Conservation (phyloP, 768 basidiomycete genomes). For the Psilocybe tampanensis region DNA sequence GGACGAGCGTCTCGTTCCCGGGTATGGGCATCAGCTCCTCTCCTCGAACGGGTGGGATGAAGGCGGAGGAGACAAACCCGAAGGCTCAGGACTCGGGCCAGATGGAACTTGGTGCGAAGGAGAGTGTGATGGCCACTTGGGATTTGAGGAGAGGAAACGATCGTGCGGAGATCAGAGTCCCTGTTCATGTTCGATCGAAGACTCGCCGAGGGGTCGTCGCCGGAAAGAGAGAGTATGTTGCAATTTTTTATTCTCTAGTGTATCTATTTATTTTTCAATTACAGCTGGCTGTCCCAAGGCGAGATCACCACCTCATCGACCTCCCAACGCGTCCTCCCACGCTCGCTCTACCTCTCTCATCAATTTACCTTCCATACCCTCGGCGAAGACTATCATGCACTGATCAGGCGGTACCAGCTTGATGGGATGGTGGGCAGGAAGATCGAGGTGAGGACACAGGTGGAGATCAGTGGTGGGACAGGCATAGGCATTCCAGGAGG, state of each 20-base stretch:
- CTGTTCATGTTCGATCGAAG: slow-evolving; percentile 6
- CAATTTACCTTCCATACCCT: slow-evolving; percentile 83
- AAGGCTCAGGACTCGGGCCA: too few relatives aligned
- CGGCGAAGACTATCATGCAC: slow-evolving; percentile 77
- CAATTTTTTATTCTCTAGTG: slow-evolving; percentile 2
- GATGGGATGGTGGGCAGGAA: slow-evolving; percentile 45
- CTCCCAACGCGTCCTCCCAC: slow-evolving; percentile 62
- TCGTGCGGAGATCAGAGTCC: slow-evolving; percentile 55
- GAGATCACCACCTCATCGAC: slow-evolving; percentile 78
- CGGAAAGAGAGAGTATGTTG: slow-evolving; percentile 21
- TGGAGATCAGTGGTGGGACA: slow-evolving; percentile 53
- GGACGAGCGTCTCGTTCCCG: slow-evolving; percentile 64
- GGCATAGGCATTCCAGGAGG: not conserved
- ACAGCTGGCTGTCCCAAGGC: slow-evolving; percentile 73
- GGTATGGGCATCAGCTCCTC: slow-evolving; percentile 43
- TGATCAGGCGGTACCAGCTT: slow-evolving; percentile 66
- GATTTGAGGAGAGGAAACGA: slow-evolving; percentile 51
- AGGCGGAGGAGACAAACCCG: too few relatives aligned
- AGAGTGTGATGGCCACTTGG: slow-evolving; percentile 64
- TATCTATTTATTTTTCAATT: not conserved
- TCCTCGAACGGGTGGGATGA: too few relatives aligned
- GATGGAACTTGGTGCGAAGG: slow-evolving; percentile 40
- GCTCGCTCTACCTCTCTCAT: slow-evolving; percentile 80
- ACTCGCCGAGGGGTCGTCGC: slow-evolving; percentile 2
- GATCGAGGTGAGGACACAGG: slow-evolving; percentile 73